Conservation (phyloP, 345 rosid species). For the Anacardium occidentale region DNA sequence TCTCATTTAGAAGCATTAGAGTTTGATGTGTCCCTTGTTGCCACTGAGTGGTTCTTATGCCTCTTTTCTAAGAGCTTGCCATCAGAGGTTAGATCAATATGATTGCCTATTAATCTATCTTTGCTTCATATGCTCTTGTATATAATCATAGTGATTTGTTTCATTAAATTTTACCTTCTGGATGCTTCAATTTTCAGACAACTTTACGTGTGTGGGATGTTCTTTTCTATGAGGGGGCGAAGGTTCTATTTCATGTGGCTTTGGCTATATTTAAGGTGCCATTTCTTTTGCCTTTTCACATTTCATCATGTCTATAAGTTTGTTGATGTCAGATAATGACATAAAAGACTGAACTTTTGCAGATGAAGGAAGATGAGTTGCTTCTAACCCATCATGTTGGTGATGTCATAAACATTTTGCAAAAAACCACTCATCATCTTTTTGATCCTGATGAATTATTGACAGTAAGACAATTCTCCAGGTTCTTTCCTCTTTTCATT, state of each 20-base stretch:
- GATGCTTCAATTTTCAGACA: slow-evolving; percentile 49
- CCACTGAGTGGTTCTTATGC: slow-evolving; percentile 99
- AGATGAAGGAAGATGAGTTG: slow-evolving; percentile 95
- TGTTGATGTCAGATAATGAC: not conserved
- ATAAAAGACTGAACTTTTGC: slow-evolving; percentile 19
- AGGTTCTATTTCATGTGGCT: slow-evolving; percentile 95
- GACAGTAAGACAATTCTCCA: slow-evolving; percentile 48
- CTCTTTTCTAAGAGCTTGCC: slow-evolving; percentile 99
- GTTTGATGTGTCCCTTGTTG: slow-evolving; percentile 96
- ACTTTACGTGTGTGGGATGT: slow-evolving; percentile 98
- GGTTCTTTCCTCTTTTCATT: not conserved
- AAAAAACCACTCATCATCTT: slow-evolving; percentile 85
- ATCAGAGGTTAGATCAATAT: slow-evolving; percentile 70
- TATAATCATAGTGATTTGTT: slow-evolving; percentile 7
- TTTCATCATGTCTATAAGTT: slow-evolving; percentile 6
- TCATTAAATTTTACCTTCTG: not conserved
- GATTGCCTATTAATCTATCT: not conserved
- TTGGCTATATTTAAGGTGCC: slow-evolving; percentile 93
- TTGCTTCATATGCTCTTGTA: not conserved
- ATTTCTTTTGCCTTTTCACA: slow-evolving; percentile 8
- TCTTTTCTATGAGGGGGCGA: slow-evolving; percentile 95
- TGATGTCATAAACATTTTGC: slow-evolving; percentile 79
- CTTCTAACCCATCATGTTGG: slow-evolving; percentile 92
- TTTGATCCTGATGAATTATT: slow-evolving; percentile 96
- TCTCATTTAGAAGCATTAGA: slow-evolving; percentile 84